These are phyloP conservation scores for Venturia carpophila DNA, from an alignment of 2,329 filamentous ascomycete species.

Conservation along the genomic window DNA sequence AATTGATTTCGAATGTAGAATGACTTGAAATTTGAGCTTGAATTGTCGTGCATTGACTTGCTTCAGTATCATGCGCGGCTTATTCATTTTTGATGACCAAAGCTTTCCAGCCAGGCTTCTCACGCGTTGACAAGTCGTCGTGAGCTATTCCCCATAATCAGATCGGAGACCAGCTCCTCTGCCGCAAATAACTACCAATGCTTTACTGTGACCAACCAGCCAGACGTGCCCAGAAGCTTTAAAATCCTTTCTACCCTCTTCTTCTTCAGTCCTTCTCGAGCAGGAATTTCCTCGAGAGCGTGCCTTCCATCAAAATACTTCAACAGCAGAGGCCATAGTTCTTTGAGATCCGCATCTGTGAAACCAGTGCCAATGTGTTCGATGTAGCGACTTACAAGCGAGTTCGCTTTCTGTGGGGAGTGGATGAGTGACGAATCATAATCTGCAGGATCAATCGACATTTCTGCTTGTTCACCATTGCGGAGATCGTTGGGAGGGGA, in stretches of 20 bases:
- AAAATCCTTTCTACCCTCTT: conserved; percentile 53
- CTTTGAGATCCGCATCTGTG: conserved; percentile 48
- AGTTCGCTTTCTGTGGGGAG: conserved; percentile 69
- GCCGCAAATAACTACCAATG: conserved; percentile 29
- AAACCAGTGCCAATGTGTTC: conserved; percentile 31
- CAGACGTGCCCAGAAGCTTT: conserved; percentile 59
- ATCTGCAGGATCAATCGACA: conserved; percentile 14
- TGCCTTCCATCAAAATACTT: conserved; percentile 84
- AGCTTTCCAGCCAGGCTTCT: background rate
- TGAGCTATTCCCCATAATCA: background rate
- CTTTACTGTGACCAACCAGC: conserved; percentile 44
- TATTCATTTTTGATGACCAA: background rate
- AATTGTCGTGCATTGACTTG: too few relatives aligned
- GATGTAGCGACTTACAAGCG: conserved; percentile 66
- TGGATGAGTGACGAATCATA: conserved; percentile 47
- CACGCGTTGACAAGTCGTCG: background rate
- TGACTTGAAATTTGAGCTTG: too few relatives aligned
- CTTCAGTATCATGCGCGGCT: background rate
- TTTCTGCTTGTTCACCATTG: conserved; percentile 8
- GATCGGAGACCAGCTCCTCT: background rate
- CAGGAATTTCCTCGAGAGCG: conserved; percentile 75
- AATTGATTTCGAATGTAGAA: too few relatives aligned
- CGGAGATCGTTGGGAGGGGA: background rate
- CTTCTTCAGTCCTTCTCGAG: conserved; percentile 79
- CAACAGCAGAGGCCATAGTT: conserved; percentile 64